Evolutionary conservation across 257 asterid genomes (phyloP).

Genomic region (Solanum gracilifrons): DNA sequence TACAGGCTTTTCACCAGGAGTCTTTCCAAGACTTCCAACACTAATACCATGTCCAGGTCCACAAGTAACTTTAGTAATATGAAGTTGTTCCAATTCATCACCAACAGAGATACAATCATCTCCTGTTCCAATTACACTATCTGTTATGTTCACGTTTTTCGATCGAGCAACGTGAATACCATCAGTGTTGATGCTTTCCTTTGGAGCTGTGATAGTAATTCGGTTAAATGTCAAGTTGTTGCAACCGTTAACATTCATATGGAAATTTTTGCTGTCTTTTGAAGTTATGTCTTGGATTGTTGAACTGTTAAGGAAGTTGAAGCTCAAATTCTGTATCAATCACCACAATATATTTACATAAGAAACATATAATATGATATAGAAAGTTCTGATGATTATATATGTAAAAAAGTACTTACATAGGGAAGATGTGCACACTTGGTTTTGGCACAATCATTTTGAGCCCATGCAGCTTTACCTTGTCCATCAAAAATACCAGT

Average conservation of each 20-base stretch:
- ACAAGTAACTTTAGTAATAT: constrained; percentile 12
- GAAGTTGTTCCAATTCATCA: constrained; percentile 15
- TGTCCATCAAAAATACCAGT: constrained; percentile 26
- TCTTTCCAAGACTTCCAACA: constrained; percentile 30
- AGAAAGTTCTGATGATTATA: no score
- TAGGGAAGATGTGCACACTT: constrained; percentile 12
- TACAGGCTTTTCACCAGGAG: constrained; percentile 15
- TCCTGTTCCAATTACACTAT: constrained; percentile 18
- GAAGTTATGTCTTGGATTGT: constrained; percentile 10
- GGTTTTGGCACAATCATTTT: constrained; percentile 11
- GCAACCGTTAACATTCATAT: constrained; percentile 23
- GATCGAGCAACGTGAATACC: constrained; percentile 31
- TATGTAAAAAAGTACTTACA: background rate
- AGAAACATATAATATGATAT: background rate
- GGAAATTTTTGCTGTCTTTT: constrained; percentile 23
- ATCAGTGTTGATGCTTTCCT: constrained; percentile 29
- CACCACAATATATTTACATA: background rate
- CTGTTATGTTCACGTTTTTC: constrained; percentile 6
- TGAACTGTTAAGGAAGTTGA: constrained; percentile 16
- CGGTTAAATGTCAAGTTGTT: constrained; percentile 11
- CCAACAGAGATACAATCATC: constrained; percentile 35
- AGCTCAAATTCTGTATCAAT: constrained; percentile 14
- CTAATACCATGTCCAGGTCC: constrained; percentile 42
- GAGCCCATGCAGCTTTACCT: constrained; percentile 17
- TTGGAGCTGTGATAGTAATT: constrained; percentile 17